phyloP scores from a whole-genome alignment of 139 green algal species.

The Coccomyxa sp. region DNA sequence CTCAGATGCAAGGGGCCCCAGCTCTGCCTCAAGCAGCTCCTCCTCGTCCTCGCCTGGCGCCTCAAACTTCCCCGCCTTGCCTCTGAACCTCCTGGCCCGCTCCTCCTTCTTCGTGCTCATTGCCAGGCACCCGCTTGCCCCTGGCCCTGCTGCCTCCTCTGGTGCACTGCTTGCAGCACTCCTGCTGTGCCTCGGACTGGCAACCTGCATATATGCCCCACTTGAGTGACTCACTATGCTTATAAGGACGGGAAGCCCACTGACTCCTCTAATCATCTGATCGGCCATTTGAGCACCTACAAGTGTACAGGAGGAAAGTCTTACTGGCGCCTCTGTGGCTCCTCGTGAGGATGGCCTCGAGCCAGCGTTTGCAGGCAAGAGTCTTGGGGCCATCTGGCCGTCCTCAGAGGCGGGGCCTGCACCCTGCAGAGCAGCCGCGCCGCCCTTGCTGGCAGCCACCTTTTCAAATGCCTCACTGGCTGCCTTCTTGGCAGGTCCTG shows the following conservation, averaged over 20 bases:
- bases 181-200: too few species aligned
- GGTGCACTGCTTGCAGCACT: neutral
- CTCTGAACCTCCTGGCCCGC: constrained; percentile 31
- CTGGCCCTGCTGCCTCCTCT: neutral
- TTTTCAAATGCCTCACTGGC: constrained; percentile 41
- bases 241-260: too few species aligned
- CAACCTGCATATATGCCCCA: too few species aligned
- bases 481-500: constrained; percentile 17
- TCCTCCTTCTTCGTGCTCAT: constrained; percentile 67
- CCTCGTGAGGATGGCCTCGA: too few species aligned
- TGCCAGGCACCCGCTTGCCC: constrained; percentile 15
- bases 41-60: constrained; percentile 58
- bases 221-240: too few species aligned
- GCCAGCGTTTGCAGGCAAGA: too few species aligned
- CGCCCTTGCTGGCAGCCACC: constrained; percentile 10
- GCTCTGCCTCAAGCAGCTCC: constrained; percentile 52
- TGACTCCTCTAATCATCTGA: too few species aligned
- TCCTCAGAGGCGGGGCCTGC: too few species aligned
- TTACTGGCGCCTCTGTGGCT: too few species aligned
- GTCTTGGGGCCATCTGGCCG: too few species aligned
- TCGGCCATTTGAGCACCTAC: too few species aligned
- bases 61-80: constrained; percentile 64
- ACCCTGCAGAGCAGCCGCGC: neutral
- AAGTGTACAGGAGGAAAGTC: too few species aligned
- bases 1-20: constrained; percentile 45